Evolutionary conservation across 2,329 filamentous ascomycete genomes (phyloP).

Genomic region (Juglanconis sp.): DNA sequence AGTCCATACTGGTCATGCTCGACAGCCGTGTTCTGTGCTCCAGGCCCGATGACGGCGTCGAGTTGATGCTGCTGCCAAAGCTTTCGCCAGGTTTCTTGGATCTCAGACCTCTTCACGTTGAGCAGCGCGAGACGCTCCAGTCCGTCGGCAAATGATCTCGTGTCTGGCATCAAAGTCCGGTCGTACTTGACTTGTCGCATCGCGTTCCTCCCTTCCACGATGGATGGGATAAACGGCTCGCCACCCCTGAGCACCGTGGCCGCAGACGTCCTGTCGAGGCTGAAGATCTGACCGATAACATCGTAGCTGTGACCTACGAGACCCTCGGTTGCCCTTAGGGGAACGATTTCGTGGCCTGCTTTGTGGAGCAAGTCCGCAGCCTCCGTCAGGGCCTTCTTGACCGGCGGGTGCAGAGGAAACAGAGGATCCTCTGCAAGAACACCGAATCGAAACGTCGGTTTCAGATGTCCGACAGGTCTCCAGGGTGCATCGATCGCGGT

Average conservation of each 20-base stretch:
- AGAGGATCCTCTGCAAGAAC: slow-evolving; percentile 18
- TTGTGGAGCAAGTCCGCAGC: not conserved
- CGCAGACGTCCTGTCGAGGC: slow-evolving; percentile 12
- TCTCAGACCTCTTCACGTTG: slow-evolving; percentile 11
- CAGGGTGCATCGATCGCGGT: slow-evolving; percentile 17
- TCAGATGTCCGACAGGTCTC: not conserved
- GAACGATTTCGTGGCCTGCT: slow-evolving; percentile 11
- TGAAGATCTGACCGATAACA: slow-evolving; percentile 10
- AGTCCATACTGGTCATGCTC: slow-evolving; percentile 19
- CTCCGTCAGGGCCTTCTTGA: slow-evolving; percentile 2
- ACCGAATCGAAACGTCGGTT: slow-evolving; percentile 9
- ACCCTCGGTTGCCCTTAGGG: slow-evolving; percentile 1
- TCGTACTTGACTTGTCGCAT: slow-evolving; percentile 11
- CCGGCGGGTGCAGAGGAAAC: slow-evolving; percentile 17
- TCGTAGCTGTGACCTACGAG: slow-evolving; percentile 11
- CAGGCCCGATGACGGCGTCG: slow-evolving; percentile 18
- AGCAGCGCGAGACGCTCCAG: slow-evolving; percentile 10
- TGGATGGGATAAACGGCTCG: slow-evolving; percentile 16
- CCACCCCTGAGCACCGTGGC: slow-evolving; percentile 6
- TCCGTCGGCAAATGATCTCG: slow-evolving; percentile 2
- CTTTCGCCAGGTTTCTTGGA: slow-evolving; percentile 16
- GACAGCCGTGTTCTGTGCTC: slow-evolving; percentile 17
- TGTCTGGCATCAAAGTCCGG: not conserved
- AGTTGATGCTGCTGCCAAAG: slow-evolving; percentile 12
- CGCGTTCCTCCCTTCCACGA: not conserved